Conservation (phyloP, 2,329 filamentous ascomycete genomes). For the Piedraia hortae region DNA sequence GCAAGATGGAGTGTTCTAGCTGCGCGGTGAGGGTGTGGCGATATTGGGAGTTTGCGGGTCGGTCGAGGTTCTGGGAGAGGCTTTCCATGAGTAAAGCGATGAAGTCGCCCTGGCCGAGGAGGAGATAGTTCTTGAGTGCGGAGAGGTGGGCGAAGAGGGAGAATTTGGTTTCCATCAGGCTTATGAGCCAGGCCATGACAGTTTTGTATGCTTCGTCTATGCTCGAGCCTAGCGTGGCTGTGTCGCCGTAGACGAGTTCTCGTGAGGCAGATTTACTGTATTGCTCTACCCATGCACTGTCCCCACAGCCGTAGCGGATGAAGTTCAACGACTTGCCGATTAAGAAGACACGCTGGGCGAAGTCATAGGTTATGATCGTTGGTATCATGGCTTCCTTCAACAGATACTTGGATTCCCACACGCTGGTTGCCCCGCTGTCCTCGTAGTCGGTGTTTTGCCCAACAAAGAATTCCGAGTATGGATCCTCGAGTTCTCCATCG, state of each 20-base stretch:
- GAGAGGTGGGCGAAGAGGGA: conserved; percentile 76
- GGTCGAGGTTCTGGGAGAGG: conserved; percentile 68
- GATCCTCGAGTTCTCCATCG: conserved; percentile 89
- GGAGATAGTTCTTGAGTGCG: conserved; percentile 78
- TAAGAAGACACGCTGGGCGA: conserved; percentile 85
- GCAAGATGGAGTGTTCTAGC: conserved; percentile 84
- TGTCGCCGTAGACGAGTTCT: conserved; percentile 78
- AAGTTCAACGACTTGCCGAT: conserved; percentile 98
- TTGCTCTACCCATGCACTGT: conserved; percentile 80
- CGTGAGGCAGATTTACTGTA: conserved; percentile 87
- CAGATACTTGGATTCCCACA: conserved; percentile 96
- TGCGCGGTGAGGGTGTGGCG: conserved; percentile 93
- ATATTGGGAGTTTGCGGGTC: conserved; percentile 89
- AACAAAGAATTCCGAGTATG: conserved; percentile 87
- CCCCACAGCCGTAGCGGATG: conserved; percentile 81
- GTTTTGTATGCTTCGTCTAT: conserved; percentile 96
- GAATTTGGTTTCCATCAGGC: conserved; percentile 87
- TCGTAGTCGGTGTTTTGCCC: conserved; percentile 41
- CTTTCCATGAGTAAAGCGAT: conserved; percentile 95
- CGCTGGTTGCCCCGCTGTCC: conserved; percentile 44
- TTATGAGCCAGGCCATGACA: conserved; percentile 82
- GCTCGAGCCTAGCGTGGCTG: conserved; percentile 65
- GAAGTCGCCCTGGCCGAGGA: conserved; percentile 89
- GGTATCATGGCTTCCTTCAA: conserved; percentile 67
- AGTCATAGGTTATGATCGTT: conserved; percentile 74